phyloP scores from a whole-genome alignment of 2,329 filamentous ascomycete species.

The Penicillium sp. region DNA sequence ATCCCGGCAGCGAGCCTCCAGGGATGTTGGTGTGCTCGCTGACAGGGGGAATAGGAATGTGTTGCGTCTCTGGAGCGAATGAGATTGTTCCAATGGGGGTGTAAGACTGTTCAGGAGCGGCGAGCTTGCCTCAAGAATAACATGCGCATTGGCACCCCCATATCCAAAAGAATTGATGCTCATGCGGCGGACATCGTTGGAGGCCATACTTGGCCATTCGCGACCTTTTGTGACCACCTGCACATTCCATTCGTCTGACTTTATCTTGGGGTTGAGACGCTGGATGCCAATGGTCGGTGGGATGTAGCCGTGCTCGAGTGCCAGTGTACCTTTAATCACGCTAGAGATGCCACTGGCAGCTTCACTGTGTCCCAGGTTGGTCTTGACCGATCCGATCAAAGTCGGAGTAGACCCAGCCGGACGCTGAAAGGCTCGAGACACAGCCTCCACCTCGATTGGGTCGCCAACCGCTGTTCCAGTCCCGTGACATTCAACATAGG shows the following conservation, averaged over 20 bases:
- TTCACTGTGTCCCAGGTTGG: conserved; percentile 36
- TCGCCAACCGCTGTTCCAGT: background rate
- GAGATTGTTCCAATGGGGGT: too few relatives aligned
- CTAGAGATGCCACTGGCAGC: conserved; percentile 33
- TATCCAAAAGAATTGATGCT: conserved; percentile 46
- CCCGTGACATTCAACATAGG: background rate
- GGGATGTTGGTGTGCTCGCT: too few relatives aligned
- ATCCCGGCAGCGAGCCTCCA: too few relatives aligned
- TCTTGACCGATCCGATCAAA: conserved; percentile 12
- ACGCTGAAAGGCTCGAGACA: background rate
- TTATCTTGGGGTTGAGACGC: background rate
- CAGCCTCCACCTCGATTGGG: background rate
- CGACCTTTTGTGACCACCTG: too few relatives aligned
- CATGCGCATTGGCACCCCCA: conserved; percentile 53
- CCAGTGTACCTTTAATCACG: conserved; percentile 31
- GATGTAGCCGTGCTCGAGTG: too few relatives aligned
- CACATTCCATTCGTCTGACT: too few relatives aligned
- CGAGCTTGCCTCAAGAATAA: conserved; percentile 30
- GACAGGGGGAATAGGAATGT: too few relatives aligned
- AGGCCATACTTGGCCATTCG: too few relatives aligned
- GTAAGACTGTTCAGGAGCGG: too few relatives aligned
- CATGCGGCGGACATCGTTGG: too few relatives aligned
- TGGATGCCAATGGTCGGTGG: background rate
- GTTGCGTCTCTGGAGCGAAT: too few relatives aligned
- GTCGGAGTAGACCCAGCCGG: background rate